These are phyloP conservation scores for Hanseniaspora sp. DNA, from an alignment of 1,139 yeast genomes.

Conservation along the genomic window DNA sequence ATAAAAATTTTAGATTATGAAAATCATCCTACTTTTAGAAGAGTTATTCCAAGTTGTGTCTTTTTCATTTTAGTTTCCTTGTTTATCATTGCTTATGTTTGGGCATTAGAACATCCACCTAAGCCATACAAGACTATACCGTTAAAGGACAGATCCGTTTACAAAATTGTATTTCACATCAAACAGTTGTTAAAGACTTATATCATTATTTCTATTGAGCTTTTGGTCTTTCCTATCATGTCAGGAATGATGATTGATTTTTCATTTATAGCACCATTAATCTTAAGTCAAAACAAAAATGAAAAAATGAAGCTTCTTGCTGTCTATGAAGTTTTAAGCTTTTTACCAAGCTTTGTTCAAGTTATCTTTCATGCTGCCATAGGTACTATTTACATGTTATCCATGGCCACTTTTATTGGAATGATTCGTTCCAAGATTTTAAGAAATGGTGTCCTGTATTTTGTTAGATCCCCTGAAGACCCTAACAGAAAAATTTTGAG, in stretches of 20 bases:
- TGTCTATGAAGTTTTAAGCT: slow-evolving; percentile 20
- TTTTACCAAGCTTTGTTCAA: slow-evolving; percentile 22
- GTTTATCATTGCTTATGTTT: slow-evolving; percentile 29
- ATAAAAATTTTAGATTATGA: slow-evolving; percentile 24
- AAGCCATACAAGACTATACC: slow-evolving; percentile 28
- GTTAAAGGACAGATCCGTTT: slow-evolving; percentile 36
- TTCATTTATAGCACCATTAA: slow-evolving; percentile 46
- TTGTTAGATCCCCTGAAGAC: slow-evolving; percentile 89
- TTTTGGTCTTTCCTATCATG: slow-evolving; percentile 70
- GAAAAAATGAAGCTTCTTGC: slow-evolving; percentile 16
- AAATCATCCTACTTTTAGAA: slow-evolving; percentile 29
- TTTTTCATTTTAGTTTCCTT: slow-evolving; percentile 26
- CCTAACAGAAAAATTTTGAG: slow-evolving; percentile 82
- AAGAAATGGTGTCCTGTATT: slow-evolving; percentile 80
- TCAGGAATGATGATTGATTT: slow-evolving; percentile 74
- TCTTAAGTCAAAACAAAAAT: not conserved
- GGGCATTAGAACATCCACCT: slow-evolving; percentile 33
- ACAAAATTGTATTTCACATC: slow-evolving; percentile 44
- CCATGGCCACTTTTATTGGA: slow-evolving; percentile 76
- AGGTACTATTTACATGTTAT: slow-evolving; percentile 81
- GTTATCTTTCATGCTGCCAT: slow-evolving; percentile 48
- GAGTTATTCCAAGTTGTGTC: slow-evolving; percentile 24
- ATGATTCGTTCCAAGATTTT: slow-evolving; percentile 64
- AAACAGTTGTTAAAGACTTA: slow-evolving; percentile 63
- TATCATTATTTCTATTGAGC: slow-evolving; percentile 62